Evolutionary conservation across 2,329 filamentous ascomycete genomes (phyloP).

Genomic region (Sarocladium kiliense): DNA sequence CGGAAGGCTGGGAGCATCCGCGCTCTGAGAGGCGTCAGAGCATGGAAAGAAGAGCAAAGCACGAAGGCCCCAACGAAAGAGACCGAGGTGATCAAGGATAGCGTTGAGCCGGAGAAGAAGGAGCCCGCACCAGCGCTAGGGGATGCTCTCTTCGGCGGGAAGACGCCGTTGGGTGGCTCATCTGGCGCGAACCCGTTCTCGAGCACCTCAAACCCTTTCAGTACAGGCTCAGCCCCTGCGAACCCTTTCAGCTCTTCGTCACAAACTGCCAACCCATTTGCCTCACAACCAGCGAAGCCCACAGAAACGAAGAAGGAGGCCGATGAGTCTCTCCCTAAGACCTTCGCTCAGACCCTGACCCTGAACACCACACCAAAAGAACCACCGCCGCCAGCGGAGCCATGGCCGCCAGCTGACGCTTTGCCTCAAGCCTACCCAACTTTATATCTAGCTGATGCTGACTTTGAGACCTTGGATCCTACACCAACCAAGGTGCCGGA

Average conservation of each 20-base stretch:
- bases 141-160: conserved; percentile 61
- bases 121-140: conserved; percentile 47
- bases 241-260: conserved; percentile 26
- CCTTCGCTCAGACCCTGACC: conserved; percentile 71
- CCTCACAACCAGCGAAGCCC: conserved; percentile 26
- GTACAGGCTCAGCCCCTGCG: conserved; percentile 20
- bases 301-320: conserved; percentile 18
- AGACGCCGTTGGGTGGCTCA: conserved; percentile 18
- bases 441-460: conserved; percentile 79
- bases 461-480: conserved; percentile 80
- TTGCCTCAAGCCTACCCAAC: conserved; percentile 69
- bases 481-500: conserved; percentile 44
- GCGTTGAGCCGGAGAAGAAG: conserved; percentile 27
- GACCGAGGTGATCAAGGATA: conserved; percentile 25
- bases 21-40: conserved; percentile 63
- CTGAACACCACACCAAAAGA: conserved; percentile 51
- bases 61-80: conserved; percentile 18
- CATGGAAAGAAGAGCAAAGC: conserved; percentile 35
- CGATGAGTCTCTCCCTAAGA: conserved; percentile 43
- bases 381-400: conserved; percentile 45
- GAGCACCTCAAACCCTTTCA: conserved; percentile 44
- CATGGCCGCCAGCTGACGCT: conserved; percentile 66
- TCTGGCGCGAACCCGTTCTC: conserved; percentile 56
- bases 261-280: conserved; percentile 22
- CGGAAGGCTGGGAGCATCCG: conserved; percentile 79